phyloP scores from a whole-genome alignment of 441 rosid genomes.

The Eruca vesicaria region DNA sequence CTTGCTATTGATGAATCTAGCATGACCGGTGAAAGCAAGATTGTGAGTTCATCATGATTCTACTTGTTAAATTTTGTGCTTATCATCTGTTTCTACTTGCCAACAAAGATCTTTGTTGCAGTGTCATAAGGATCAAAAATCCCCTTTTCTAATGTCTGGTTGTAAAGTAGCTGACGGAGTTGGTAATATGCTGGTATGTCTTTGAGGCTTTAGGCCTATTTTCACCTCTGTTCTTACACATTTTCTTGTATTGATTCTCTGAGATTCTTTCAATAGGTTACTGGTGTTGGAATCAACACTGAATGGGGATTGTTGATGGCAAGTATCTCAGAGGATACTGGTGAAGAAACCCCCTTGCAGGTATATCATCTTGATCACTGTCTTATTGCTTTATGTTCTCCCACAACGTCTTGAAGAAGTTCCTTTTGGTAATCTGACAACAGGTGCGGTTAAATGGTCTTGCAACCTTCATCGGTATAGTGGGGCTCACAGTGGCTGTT shows the following conservation, averaged over 20 bases:
- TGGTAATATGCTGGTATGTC: slow-evolving; percentile 90
- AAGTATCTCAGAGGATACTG: slow-evolving; percentile 96
- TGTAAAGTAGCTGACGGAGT: slow-evolving; percentile 99
- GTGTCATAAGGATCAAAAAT: slow-evolving; percentile 90
- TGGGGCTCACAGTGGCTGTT: slow-evolving; percentile 89
- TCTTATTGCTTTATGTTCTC: not conserved
- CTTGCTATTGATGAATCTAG: slow-evolving; percentile 97
- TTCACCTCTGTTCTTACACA: not conserved
- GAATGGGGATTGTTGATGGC: slow-evolving; percentile 99
- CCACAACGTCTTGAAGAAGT: slow-evolving; percentile 2
- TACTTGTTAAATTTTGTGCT: slow-evolving; percentile 5
- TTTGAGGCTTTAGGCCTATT: not conserved
- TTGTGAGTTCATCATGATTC: slow-evolving; percentile 52
- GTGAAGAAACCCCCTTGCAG: slow-evolving; percentile 99
- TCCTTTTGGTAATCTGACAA: slow-evolving; percentile 20
- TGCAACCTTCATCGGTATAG: slow-evolving; percentile 94
- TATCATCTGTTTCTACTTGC: slow-evolving; percentile 22
- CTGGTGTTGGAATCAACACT: slow-evolving; percentile 98
- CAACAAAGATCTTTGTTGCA: slow-evolving; percentile 35
- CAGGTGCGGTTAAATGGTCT: slow-evolving; percentile 97
- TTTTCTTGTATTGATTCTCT: slow-evolving; percentile 15
- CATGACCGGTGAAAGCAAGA: slow-evolving; percentile 99
- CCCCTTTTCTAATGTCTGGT: slow-evolving; percentile 96
- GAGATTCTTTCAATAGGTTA: slow-evolving; percentile 56
- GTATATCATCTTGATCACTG: slow-evolving; percentile 43